phyloP scores from a whole-genome alignment of 805 yeast genomes.

The Wickerhamomyces silvicola region DNA sequence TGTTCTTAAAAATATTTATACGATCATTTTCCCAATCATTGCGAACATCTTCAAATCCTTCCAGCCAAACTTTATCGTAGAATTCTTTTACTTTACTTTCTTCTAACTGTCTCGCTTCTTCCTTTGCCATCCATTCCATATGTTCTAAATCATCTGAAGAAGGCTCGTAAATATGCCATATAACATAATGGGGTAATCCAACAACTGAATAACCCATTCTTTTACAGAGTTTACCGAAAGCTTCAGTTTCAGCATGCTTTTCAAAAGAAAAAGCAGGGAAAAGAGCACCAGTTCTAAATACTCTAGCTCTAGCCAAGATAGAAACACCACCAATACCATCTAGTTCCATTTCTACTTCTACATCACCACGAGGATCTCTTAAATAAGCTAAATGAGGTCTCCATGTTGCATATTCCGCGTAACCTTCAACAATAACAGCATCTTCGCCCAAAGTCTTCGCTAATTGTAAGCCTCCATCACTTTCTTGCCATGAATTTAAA shows the following conservation, averaged over 20 bases:
- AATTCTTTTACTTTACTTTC: conserved; percentile 58
- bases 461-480: conserved; percentile 71
- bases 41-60: conserved; percentile 74
- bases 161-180: conserved; percentile 97
- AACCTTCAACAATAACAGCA: conserved; percentile 96
- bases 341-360: conserved; percentile 85
- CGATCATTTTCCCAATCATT: conserved; percentile 71
- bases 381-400: conserved; percentile 94
- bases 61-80: conserved; percentile 66
- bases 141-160: conserved; percentile 83
- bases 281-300: conserved; percentile 86
- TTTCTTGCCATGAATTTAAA: conserved; percentile 80
- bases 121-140: conserved; percentile 89
- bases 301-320: conserved; percentile 79
- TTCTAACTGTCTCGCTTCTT: conserved; percentile 60
- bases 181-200: conserved; percentile 91
- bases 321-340: conserved; percentile 99
- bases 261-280: conserved; percentile 96
- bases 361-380: conserved; percentile 92
- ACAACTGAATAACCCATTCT: conserved; percentile 84
- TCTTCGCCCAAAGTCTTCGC: conserved; percentile 82
- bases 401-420: conserved; percentile 97
- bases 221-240: conserved; percentile 86
- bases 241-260: conserved; percentile 97
- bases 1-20: conserved; percentile 66